Percentiles rank a stretch among this genome's conserved stretches.
These are phyloP conservation scores for Chromera velia DNA, from an alignment of 73 alveolate genomes.

Conservation along the genomic window DNA sequence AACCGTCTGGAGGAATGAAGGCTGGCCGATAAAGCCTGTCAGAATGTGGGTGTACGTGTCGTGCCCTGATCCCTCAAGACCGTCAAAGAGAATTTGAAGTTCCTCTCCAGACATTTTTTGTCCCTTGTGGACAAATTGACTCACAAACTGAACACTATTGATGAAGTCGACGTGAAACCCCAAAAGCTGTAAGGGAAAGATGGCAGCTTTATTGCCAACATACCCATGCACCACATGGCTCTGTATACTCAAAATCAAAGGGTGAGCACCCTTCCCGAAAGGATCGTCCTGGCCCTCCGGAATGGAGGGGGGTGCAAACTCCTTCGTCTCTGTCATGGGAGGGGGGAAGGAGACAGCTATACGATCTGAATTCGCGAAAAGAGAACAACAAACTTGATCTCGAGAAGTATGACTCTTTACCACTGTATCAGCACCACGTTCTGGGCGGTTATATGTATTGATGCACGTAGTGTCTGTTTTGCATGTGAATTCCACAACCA, in stretches of 20 bases:
- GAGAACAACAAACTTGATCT: no score
- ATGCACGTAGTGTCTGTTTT: no score
- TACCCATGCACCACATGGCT: slow-evolving; percentile 40
- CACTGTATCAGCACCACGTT: no score
- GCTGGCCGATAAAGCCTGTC: slow-evolving; percentile 36
- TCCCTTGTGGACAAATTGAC: slow-evolving; percentile 33
- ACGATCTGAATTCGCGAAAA: no score
- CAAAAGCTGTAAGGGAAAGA: slow-evolving; percentile 30
- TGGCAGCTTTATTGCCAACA: slow-evolving; percentile 41
- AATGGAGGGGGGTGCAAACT: no score
- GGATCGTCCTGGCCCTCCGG: no score
- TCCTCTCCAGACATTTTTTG: slow-evolving; percentile 32
- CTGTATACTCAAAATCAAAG: slow-evolving; percentile 40
- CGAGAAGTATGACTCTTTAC: no score
- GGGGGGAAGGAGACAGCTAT: no score
- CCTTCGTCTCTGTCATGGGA: no score
- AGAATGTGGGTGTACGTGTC: background rate
- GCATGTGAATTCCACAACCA: no score
- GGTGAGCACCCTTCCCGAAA: no score
- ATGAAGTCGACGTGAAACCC: slow-evolving; percentile 42
- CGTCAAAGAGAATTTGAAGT: slow-evolving; percentile 9
- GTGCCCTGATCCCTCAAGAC: background rate
- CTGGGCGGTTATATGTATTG: no score
- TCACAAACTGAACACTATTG: slow-evolving; percentile 38
- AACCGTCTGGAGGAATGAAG: background rate